A percentile compares a stretch with the other conserved stretches of the same genome.
Conservation (phyloP, 2,329 filamentous ascomycete genomes). For the Cladosporium sp. region DNA sequence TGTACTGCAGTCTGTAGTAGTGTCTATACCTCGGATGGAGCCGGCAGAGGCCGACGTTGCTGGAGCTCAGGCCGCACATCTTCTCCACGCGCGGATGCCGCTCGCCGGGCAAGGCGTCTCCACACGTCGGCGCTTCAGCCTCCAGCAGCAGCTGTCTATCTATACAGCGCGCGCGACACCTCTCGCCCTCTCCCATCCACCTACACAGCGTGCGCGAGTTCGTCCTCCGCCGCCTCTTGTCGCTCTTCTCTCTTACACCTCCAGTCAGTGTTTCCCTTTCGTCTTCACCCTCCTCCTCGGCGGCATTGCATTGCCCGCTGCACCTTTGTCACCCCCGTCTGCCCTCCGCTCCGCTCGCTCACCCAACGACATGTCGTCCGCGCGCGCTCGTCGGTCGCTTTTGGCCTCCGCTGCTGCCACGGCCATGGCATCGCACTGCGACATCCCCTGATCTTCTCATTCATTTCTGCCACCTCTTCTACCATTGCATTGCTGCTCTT, state of each 20-base stretch:
- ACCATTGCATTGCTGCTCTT: constrained; percentile 13
- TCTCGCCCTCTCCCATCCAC: neutral
- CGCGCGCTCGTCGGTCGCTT: neutral
- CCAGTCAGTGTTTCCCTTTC: constrained; percentile 28
- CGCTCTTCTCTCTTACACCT: constrained; percentile 12
- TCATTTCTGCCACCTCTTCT: constrained; percentile 28
- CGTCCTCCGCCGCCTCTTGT: neutral
- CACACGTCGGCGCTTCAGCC: neutral
- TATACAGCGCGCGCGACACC: neutral
- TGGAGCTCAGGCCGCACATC: neutral
- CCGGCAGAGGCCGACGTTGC: neutral
- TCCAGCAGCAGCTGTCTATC: neutral
- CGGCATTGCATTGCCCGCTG: constrained; percentile 56
- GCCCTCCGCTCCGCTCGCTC: constrained; percentile 5
- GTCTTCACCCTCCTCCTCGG: constrained; percentile 29
- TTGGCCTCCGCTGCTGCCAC: constrained; percentile 1
- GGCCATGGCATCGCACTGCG: neutral
- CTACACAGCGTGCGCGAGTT: constrained; percentile 8
- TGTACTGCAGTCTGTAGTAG: neutral
- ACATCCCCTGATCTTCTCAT: constrained; percentile 20
- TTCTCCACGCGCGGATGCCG: constrained; percentile 3
- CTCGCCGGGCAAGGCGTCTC: neutral
- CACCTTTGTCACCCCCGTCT: constrained; percentile 15
- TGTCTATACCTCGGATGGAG: neutral
- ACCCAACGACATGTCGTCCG: neutral